These are phyloP conservation scores for Fragilariopsis cylindrus DNA, from an alignment of 108 stramenopile genomes.

Conservation along the genomic window DNA sequence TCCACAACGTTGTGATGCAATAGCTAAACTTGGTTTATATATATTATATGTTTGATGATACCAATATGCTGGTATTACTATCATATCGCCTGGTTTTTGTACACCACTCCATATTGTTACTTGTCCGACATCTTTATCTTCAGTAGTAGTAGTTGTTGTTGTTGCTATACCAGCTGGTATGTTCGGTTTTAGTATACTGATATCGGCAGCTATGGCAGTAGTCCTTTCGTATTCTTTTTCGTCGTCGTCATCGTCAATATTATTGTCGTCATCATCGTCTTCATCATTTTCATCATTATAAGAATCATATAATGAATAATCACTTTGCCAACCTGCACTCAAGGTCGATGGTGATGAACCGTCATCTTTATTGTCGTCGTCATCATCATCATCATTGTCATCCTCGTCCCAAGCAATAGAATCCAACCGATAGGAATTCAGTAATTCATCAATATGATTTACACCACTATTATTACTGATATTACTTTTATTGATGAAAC, in stretches of 20 bases:
- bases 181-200: background rate
- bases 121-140: background rate
- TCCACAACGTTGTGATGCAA: constrained; percentile 64
- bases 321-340: constrained; percentile 70
- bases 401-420: constrained; percentile 61
- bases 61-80: constrained; percentile 64
- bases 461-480: constrained; percentile 13
- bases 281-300: constrained; percentile 6
- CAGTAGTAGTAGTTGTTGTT: background rate
- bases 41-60: constrained; percentile 67
- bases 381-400: constrained; percentile 17
- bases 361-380: too few species aligned
- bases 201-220: constrained; percentile 24
- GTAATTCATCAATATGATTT: constrained; percentile 30
- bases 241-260: constrained; percentile 24
- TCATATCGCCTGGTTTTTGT: constrained; percentile 61
- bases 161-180: background rate
- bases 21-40: constrained; percentile 50
- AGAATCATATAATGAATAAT: constrained; percentile 38
- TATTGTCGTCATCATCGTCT: constrained; percentile 32
- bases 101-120: constrained; percentile 27
- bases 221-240: constrained; percentile 17
- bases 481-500: too few species aligned
- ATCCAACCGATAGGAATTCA: constrained; percentile 51
- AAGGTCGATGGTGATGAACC: background rate